Base-by-base conservation (phyloP, 176 grass and related monocot species). In the Themeda triandra region DNA sequence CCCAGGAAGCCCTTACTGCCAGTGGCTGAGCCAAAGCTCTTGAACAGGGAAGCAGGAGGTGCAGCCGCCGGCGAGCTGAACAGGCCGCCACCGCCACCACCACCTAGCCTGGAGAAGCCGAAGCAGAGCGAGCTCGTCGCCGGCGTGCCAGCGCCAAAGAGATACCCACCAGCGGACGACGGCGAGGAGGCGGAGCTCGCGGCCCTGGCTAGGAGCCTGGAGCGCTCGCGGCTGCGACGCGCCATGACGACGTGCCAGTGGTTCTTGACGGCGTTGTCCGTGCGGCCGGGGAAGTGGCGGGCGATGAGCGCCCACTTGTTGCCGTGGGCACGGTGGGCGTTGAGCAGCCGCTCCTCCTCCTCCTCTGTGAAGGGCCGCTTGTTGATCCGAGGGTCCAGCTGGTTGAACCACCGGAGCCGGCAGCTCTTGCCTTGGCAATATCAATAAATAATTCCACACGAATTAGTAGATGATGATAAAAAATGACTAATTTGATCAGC, bases 231-330 rank as follows among this genome's bases (percentile, higher is more conserved):
- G 80, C 87, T 71, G 76, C 84, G 92, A 12, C 95, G 92, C 3
- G 95, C 95, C 90, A 94, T 89, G 86, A 97, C 73, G 46, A 97
- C 92, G 31, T 97, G 95, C 92, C 94, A 94, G 58, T 97, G 94
- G 78, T 97, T 97, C 88, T 97, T 97, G 59, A 97, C 84, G n/a
- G 94, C 86, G 85, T 97, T 97, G 81, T 97, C 94, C 0, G 94
- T 97, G 40, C 94, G 86, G 37, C 94, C 94, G 5, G 94, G 92
- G 54, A 97, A 92, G 58, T 87, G 90, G 75, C 90, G 90, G 23
- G 94, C 86, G 79, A 97, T 94, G 82, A 89, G 74, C 1, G 92
- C 83, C 94, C 92, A 97, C 86, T 92, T 94, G 82, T 94, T 94
- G 49, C 94, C 94, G 82, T 97, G 92, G 45, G 63, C 66, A 12